These are phyloP conservation scores for Mycosphaerella sp. DNA, from an alignment of 2,329 filamentous ascomycete genomes.

Conservation along the genomic window DNA sequence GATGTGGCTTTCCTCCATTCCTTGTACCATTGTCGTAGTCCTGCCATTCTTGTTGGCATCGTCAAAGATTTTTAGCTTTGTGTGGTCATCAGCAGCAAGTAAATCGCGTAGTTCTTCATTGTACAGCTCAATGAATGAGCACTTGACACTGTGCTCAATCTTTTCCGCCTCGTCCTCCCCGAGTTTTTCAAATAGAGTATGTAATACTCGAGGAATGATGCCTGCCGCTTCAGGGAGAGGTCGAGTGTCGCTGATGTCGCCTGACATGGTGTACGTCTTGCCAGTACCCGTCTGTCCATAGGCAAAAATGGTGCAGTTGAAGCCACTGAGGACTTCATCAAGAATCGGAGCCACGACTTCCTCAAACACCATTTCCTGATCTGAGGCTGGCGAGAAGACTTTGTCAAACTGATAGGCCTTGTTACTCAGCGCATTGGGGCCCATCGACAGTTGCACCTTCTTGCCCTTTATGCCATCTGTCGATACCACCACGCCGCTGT, in stretches of 20 bases:
- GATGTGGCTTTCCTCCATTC: slow-evolving; percentile 96
- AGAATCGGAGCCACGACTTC: slow-evolving; percentile 90
- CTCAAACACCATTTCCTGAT: slow-evolving; percentile 90
- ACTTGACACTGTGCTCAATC: slow-evolving; percentile 84
- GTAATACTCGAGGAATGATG: slow-evolving; percentile 86
- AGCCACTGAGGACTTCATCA: slow-evolving; percentile 89
- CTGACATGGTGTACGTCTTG: slow-evolving; percentile 99
- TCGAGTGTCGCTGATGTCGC: slow-evolving; percentile 88
- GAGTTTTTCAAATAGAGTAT: slow-evolving; percentile 79
- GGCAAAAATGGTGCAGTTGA: slow-evolving; percentile 97
- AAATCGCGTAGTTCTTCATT: slow-evolving; percentile 95
- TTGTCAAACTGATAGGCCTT: slow-evolving; percentile 97
- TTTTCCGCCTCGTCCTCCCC: slow-evolving; percentile 59
- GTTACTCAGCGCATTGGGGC: slow-evolving; percentile 84
- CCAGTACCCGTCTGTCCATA: slow-evolving; percentile 98
- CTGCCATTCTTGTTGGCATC: slow-evolving; percentile 83
- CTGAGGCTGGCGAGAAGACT: slow-evolving; percentile 90
- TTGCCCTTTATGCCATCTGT: slow-evolving; percentile 86
- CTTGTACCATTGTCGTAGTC: slow-evolving; percentile 80
- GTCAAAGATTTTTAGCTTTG: slow-evolving; percentile 93
- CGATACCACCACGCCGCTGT: slow-evolving; percentile 84
- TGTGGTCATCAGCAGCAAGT: slow-evolving; percentile 70
- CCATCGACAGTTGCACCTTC: slow-evolving; percentile 81
- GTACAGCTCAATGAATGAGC: slow-evolving; percentile 97
- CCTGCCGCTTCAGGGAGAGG: slow-evolving; percentile 86